A percentile compares a stretch with the other conserved stretches of the same genome.
Evolutionary conservation across 2,329 filamentous ascomycete genomes (phyloP).

Genomic region (Remersonia thermophila): DNA sequence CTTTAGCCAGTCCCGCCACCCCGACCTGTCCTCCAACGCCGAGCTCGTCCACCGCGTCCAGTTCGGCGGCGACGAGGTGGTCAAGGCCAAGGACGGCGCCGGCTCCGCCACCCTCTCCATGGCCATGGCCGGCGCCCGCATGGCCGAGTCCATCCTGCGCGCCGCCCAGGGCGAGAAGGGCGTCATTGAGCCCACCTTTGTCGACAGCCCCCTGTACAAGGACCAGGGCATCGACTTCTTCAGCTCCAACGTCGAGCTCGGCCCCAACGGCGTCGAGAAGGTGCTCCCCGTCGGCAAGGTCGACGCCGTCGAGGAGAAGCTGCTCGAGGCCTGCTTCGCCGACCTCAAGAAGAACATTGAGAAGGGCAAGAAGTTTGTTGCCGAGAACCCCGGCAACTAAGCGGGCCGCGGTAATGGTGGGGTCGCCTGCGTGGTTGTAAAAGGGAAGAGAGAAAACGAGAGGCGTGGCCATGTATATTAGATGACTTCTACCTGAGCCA

Average conservation of each 20-base stretch:
- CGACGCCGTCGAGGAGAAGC: constrained; percentile 74
- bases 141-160: constrained; percentile 86
- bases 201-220: constrained; percentile 96
- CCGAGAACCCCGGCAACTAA: constrained; percentile 49
- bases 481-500: not conserved
- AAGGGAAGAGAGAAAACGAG: too few relatives aligned
- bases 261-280: constrained; percentile 91
- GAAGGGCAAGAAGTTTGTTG: constrained; percentile 63
- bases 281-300: constrained; percentile 79
- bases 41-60: constrained; percentile 87
- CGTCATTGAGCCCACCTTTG: constrained; percentile 90
- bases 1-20: constrained; percentile 85
- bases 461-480: too few relatives aligned
- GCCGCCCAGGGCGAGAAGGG: constrained; percentile 89
- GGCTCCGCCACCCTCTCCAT: constrained; percentile 97
- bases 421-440: too few relatives aligned
- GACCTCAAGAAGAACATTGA: constrained; percentile 92
- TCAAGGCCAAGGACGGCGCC: constrained; percentile 96
- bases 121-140: constrained; percentile 82
- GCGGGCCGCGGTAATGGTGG: too few relatives aligned
- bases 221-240: constrained; percentile 97
- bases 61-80: constrained; percentile 98
- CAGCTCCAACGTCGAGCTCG: constrained; percentile 87
- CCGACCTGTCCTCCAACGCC: constrained; percentile 65
- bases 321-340: constrained; percentile 71